Base-by-base conservation (phyloP, 257 asterid genomes). In the Penstemon newberryi region DNA sequence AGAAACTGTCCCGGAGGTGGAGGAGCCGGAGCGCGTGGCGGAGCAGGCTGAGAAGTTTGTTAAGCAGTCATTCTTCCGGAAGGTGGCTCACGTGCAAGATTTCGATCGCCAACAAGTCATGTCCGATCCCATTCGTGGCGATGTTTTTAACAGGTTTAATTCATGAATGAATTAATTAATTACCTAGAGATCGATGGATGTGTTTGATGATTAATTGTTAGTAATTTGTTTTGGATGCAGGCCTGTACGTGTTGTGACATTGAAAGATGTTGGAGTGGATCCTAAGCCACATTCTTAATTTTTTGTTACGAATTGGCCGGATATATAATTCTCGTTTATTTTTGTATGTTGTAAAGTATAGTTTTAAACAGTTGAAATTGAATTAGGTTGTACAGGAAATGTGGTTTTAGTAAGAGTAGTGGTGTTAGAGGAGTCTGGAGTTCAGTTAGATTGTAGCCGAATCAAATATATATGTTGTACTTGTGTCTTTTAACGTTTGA, bases 1-100 rank as follows among this genome's bases (percentile, higher is more conserved):
- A 73, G 90, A 83, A 60, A 87, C 87, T 0, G 6, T 90, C 0
- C 94, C 91, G 15, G 94, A 90, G 71, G 79, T 84, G 58, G 82
- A 61, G 65, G 90, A 85, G 75, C 95, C 96, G 11, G 95, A 89
- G 55, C 69, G 60, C 11, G 92, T 85, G 25, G 70, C 78, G 4
- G 80, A 85, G 69, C 79, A 79, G 36, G 69, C 89, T 0, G 83
- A 85, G 3, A 73, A 71, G 65, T 90, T 88, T 54, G 68, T 88
- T 4, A 84, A 83, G 50, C 82, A 76, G 18, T 88, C 95, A 0
- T 69, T 84, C 36, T 86, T 90, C 73, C 54, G 96, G n/a, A 88
- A 77, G 68, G 65, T 88, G 15, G 96, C 87, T 56, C 96, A 86
- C 59, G 43, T 90, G 39, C 75, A 72, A 46, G 83, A 73, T 60